Conservation (phyloP, 257 asterid species). For the Primulina huaijiensis region DNA sequence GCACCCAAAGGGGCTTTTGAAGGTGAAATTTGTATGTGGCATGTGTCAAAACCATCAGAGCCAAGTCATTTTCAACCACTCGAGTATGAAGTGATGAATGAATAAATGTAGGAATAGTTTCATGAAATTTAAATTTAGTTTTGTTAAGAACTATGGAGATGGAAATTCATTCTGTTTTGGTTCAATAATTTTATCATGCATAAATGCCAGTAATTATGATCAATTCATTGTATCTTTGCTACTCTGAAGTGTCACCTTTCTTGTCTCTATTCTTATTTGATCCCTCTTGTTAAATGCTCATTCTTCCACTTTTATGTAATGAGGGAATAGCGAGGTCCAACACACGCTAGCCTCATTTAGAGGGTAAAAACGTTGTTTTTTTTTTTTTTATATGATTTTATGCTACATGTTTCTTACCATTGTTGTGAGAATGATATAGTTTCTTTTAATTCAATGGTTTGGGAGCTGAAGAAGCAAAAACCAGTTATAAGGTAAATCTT, state of each 20-base stretch:
- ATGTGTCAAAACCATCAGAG: slow-evolving; percentile 68
- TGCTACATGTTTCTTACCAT: slow-evolving; percentile 19
- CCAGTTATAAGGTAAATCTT: slow-evolving; percentile 72
- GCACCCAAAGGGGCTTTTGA: slow-evolving; percentile 71
- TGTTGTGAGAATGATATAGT: slow-evolving; percentile 29
- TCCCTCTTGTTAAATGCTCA: background rate
- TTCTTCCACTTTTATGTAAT: background rate
- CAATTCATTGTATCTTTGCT: background rate
- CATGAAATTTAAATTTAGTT: slow-evolving; percentile 11
- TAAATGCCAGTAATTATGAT: too few species aligned
- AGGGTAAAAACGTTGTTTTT: slow-evolving; percentile 52
- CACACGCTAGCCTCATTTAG: slow-evolving; percentile 82
- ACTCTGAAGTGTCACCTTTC: background rate
- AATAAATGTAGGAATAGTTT: slow-evolving; percentile 13
- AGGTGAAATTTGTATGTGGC: slow-evolving; percentile 96
- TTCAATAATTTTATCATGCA: background rate
- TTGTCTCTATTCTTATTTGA: background rate
- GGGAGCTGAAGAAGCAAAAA: slow-evolving; percentile 97
- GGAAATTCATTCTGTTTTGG: background rate
- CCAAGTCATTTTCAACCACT: slow-evolving; percentile 86
- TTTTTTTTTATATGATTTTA: slow-evolving; percentile 16
- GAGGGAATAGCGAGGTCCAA: slow-evolving; percentile 61
- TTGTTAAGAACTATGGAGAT: background rate
- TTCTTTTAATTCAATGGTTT: slow-evolving; percentile 60
- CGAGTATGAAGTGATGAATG: slow-evolving; percentile 41